phyloP scores from a whole-genome alignment of 805 yeast genomes.

The Alloascoidea hylecoeti region DNA sequence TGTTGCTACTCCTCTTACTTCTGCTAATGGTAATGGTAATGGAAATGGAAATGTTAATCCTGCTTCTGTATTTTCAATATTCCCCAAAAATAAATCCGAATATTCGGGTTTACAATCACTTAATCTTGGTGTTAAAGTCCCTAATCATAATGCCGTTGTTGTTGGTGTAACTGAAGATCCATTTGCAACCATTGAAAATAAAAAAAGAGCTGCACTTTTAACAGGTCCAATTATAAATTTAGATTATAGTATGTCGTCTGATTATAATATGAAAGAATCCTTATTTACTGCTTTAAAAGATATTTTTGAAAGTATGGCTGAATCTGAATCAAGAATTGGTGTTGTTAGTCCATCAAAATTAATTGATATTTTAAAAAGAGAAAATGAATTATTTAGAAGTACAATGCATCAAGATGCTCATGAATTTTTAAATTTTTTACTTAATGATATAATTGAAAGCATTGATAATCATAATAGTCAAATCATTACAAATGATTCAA shows the following conservation, averaged over 20 bases:
- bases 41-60: constrained; percentile 1
- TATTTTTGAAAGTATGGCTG: constrained; percentile 71
- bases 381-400: constrained; percentile 74
- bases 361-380: constrained; percentile 62
- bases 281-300: constrained; percentile 67
- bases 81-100: constrained; percentile 6
- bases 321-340: constrained; percentile 55
- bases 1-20: neutral
- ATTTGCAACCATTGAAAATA: constrained; percentile 43
- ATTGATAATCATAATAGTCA: constrained; percentile 18
- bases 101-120: constrained; percentile 21
- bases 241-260: constrained; percentile 46
- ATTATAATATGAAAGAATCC: constrained; percentile 33
- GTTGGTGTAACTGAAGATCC: constrained; percentile 29
- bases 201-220: constrained; percentile 65
- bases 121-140: constrained; percentile 21
- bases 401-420: constrained; percentile 98
- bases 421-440: constrained; percentile 78
- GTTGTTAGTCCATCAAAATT: constrained; percentile 74
- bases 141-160: constrained; percentile 28
- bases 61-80: constrained; percentile 5
- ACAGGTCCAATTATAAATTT: constrained; percentile 77
- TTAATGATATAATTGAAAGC: constrained; percentile 53
- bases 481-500: neutral
- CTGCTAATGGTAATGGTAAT: neutral